These are phyloP conservation scores for Saccharum spontaneum DNA, from an alignment of 176 grass and related monocot species.

Conservation along the genomic window DNA sequence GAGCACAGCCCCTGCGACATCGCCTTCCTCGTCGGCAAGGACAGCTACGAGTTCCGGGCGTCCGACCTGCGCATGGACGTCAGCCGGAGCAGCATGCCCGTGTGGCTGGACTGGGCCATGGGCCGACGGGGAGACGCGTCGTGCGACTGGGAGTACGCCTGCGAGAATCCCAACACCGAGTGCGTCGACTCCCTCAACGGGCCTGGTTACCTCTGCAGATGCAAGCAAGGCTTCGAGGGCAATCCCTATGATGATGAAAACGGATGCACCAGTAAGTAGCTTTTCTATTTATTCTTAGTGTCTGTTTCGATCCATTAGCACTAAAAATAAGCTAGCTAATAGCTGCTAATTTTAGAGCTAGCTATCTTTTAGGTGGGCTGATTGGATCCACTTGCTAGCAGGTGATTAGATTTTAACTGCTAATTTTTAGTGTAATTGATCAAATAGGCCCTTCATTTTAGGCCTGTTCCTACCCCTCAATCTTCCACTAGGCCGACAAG, in stretches of 20 bases:
- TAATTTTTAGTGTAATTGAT: too few relatives aligned
- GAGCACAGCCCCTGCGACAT: conserved; percentile 24
- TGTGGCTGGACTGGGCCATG: conserved; percentile 43
- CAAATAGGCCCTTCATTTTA: too few relatives aligned
- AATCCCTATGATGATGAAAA: neutral
- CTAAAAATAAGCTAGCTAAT: too few relatives aligned
- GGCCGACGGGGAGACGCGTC: too few relatives aligned
- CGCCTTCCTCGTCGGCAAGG: conserved; percentile 19
- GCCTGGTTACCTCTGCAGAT: conserved; percentile 28
- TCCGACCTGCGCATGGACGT: conserved; percentile 6
- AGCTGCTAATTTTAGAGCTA: too few relatives aligned
- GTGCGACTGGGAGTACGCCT: neutral
- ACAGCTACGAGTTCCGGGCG: neutral
- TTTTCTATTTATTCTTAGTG: neutral
- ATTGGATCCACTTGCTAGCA: too few relatives aligned
- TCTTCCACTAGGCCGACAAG: too few relatives aligned
- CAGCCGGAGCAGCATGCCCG: neutral
- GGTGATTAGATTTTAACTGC: too few relatives aligned
- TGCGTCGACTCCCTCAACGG: conserved; percentile 26
- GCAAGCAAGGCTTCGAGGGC: conserved; percentile 17
- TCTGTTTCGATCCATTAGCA: too few relatives aligned
- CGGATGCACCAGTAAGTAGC: conserved; percentile 22
- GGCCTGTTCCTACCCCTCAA: too few relatives aligned
- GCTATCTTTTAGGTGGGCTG: too few relatives aligned
- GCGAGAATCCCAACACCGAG: conserved; percentile 8